Base-by-base conservation (phyloP, 192 early-diverging fungal genomes). In the Lobulomyces angularis region DNA sequence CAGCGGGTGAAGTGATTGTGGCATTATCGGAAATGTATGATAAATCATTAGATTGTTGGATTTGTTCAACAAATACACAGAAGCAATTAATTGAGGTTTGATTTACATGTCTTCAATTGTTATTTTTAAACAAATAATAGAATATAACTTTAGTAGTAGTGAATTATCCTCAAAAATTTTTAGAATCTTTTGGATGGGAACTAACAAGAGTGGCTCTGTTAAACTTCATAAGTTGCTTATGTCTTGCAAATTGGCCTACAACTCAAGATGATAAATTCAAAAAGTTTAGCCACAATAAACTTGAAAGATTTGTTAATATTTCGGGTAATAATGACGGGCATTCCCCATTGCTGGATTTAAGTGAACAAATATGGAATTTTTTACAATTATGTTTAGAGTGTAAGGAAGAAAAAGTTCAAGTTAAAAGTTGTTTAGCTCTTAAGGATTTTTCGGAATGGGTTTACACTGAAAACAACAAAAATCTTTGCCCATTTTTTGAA, bases 371-470 rank as follows among this genome's bases (percentile, higher is more conserved):
- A n/a, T 73, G 74, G 47, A 8, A 30, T 0, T 28, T 83, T 1
- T 49, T 83, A 0, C 35, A 59, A 19, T 56, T 40, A 6, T 68
- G 70, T 16, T 50, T 86, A n/a, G 64, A 65, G 26, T 69, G 81
- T 12, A 64, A 65, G 22, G 83, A 84, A 45, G 79, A 81, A 35
- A 46, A 48, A 41, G 69, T 82, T 9, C 79, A 82, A 42, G 52
- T 54, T 26, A 37, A 59, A 35, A 74, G 69, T 20, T 52, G 66
- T 0, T 21, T 32, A 11, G 67, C 74, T 5, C 62, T 74, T 42
- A 59, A 61, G 7, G 55, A 64, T 2, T 1, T 77, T 17, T 41
- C 61, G 9, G 34, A n/a, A n/a, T n/a, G n/a, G n/a, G n/a, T n/a
- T n/a, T n/a, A n/a, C 2, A 47, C 86, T 29, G 48, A 57, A 22